These are phyloP conservation scores for Stygiomarasmius scandens DNA, from an alignment of 1,284 basidiomycete species.

Conservation along the genomic window DNA sequence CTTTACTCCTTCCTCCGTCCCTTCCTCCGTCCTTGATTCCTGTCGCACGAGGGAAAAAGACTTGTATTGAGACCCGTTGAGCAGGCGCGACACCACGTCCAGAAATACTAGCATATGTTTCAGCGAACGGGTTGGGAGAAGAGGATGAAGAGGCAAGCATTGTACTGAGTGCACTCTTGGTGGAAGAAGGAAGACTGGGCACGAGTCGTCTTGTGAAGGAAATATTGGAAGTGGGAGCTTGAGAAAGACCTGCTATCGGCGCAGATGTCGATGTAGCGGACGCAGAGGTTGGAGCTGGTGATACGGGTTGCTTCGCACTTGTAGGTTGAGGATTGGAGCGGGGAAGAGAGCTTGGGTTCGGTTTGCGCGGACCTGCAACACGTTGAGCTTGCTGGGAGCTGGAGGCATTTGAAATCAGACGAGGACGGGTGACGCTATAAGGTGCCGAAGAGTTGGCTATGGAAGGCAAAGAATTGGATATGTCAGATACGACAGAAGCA, in stretches of 20 bases:
- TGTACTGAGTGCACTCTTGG: slow-evolving; percentile 63
- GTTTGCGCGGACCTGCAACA: slow-evolving; percentile 23
- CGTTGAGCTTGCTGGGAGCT: slow-evolving; percentile 8
- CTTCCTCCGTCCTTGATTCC: neutral
- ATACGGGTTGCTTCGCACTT: neutral
- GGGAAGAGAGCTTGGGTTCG: slow-evolving; percentile 17
- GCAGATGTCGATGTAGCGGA: neutral
- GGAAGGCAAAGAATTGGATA: slow-evolving; percentile 48
- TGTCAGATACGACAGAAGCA: slow-evolving; percentile 55
- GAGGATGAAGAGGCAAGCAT: slow-evolving; percentile 58
- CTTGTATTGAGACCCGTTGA: slow-evolving; percentile 58
- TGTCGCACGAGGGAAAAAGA: slow-evolving; percentile 88
- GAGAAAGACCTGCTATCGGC: neutral
- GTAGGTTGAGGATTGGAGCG: neutral
- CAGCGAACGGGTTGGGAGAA: slow-evolving; percentile 78
- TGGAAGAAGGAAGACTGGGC: slow-evolving; percentile 37
- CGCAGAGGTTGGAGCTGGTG: neutral
- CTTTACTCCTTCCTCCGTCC: neutral
- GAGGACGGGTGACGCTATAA: slow-evolving; percentile 50
- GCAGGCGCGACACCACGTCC: slow-evolving; percentile 69
- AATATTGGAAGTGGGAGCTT: slow-evolving; percentile 23
- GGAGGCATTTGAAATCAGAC: slow-evolving; percentile 66
- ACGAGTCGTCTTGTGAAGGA: slow-evolving; percentile 59
- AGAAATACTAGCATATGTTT: slow-evolving; percentile 80
- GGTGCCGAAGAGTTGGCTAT: slow-evolving; percentile 54